Conservation (phyloP, 148 eudicot species). For the Selenicereus undatus region DNA sequence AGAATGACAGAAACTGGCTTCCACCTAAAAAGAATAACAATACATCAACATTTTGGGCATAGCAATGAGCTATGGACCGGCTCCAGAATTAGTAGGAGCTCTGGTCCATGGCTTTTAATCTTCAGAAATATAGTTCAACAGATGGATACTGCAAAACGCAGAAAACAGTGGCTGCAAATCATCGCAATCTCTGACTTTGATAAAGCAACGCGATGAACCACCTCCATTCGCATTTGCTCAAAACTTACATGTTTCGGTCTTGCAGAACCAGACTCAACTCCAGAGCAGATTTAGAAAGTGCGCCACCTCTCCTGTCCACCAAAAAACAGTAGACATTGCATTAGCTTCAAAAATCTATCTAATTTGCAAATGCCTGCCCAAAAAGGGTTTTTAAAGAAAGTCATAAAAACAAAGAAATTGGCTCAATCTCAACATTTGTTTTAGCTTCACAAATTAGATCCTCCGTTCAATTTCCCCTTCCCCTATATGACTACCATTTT, state of each 20-base stretch:
- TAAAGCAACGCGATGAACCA: not conserved
- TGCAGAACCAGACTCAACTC: constrained; percentile 1
- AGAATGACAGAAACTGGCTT: not conserved
- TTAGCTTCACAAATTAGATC: not conserved
- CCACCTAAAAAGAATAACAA: not conserved
- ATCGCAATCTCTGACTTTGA: not conserved
- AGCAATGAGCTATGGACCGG: not conserved
- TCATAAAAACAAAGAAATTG: not conserved
- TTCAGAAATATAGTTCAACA: not conserved
- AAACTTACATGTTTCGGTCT: not conserved
- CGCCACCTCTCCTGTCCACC: not conserved
- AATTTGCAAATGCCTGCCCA: not conserved
- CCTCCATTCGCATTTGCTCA: not conserved
- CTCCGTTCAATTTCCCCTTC: not conserved
- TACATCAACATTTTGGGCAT: not conserved
- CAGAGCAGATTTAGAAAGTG: not conserved
- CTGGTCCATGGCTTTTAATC: not conserved
- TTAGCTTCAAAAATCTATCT: not conserved
- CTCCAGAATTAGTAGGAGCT: not conserved
- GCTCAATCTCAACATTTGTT: not conserved
- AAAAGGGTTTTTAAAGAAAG: not conserved
- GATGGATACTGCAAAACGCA: not conserved
- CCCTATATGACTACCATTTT: not conserved
- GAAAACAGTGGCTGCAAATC: not conserved
- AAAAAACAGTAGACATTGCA: not conserved